phyloP scores from a whole-genome alignment of 805 yeast genomes.

The Metschnikowia colocasiae region DNA sequence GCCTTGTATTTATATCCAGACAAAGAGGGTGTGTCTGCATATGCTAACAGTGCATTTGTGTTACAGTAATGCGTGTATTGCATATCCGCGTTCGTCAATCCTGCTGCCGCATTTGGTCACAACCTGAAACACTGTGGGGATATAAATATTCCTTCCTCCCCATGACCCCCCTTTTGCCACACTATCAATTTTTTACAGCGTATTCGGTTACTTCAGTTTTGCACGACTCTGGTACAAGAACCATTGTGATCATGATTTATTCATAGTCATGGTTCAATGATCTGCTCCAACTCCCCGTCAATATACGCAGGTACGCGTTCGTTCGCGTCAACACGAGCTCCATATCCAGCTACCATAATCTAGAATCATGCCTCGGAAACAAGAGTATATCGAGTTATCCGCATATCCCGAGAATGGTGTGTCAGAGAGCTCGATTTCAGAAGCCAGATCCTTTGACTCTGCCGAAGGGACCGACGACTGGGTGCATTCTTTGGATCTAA shows the following conservation, averaged over 20 bases:
- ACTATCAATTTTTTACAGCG: not conserved
- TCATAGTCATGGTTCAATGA: not conserved
- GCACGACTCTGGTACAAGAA: no score
- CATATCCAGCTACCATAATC: not conserved
- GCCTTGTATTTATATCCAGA: not conserved
- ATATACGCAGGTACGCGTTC: slow-evolving; percentile 4
- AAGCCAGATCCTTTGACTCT: not conserved
- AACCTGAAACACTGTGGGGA: slow-evolving; percentile 1
- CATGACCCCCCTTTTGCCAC: not conserved
- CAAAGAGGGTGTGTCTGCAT: not conserved
- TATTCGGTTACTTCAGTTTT: no score
- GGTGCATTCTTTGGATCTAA: not conserved
- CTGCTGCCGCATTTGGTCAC: not conserved
- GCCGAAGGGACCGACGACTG: not conserved
- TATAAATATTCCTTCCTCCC: not conserved
- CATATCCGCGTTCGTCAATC: not conserved
- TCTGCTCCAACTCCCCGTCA: not conserved
- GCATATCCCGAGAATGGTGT: not conserved
- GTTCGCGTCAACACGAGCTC: not conserved
- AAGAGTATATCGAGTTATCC: slow-evolving; percentile 15
- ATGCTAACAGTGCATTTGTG: not conserved
- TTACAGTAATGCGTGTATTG: not conserved
- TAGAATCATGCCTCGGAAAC: slow-evolving; percentile 6
- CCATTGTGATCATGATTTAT: no score
- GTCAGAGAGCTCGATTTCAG: not conserved